These are phyloP conservation scores for Elsinoe fawcettii DNA, from an alignment of 2,329 filamentous ascomycete species.

Conservation along the genomic window DNA sequence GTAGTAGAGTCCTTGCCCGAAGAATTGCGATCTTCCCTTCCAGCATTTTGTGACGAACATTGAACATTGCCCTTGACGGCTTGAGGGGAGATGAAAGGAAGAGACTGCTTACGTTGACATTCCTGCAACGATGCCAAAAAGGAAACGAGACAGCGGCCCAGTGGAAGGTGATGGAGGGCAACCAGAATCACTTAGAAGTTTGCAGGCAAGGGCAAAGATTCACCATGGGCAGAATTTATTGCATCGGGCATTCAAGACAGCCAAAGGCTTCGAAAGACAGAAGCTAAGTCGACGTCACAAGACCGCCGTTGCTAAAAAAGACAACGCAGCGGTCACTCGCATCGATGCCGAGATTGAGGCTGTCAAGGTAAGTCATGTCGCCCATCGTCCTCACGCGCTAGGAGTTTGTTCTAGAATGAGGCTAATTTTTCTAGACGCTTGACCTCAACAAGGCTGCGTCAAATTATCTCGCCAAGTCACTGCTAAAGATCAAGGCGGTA, in stretches of 20 bases:
- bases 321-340: conserved; percentile 45
- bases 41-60: background rate
- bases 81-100: background rate
- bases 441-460: conserved; percentile 44
- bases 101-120: background rate
- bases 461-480: conserved; percentile 49
- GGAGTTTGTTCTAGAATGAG: conserved; percentile 8
- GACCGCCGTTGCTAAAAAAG: conserved; percentile 40
- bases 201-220: conserved; percentile 41
- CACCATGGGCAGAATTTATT: conserved; percentile 52
- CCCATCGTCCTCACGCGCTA: background rate
- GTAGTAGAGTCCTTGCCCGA: background rate
- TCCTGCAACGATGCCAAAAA: conserved; percentile 25
- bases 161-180: conserved; percentile 9
- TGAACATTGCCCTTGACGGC: background rate
- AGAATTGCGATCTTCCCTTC: background rate
- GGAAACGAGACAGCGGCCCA: conserved; percentile 24
- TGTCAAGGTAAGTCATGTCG: conserved; percentile 43
- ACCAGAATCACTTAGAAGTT: conserved; percentile 7
- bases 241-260: conserved; percentile 59
- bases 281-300: conserved; percentile 59
- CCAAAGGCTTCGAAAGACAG: conserved; percentile 71
- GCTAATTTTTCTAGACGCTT: conserved; percentile 35
- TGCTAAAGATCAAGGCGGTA: conserved; percentile 51
- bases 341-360: conserved; percentile 56